phyloP scores from a whole-genome alignment of 371 early-diverging fungal genomes.

The Mucor mucedo region DNA sequence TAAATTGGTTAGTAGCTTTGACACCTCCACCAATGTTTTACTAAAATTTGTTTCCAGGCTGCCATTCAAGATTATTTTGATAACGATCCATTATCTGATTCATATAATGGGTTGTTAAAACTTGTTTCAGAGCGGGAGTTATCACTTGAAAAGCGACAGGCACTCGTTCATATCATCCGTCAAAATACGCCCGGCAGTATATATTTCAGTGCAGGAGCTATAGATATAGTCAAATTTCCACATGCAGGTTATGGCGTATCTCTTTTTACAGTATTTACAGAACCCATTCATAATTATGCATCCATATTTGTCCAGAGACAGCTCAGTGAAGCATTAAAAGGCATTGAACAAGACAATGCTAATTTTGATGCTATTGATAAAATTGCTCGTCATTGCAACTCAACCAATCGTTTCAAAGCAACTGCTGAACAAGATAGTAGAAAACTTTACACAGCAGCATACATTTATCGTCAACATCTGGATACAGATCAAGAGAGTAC shows the following conservation, averaged over 20 bases:
- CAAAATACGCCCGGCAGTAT: constrained; percentile 72
- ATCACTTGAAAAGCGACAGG: constrained; percentile 27
- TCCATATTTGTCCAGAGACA: constrained; percentile 90
- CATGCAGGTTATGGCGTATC: constrained; percentile 73
- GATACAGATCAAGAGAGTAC: constrained; percentile 11
- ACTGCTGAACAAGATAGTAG: constrained; percentile 34
- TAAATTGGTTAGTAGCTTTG: constrained; percentile 20
- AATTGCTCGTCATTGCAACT: constrained; percentile 41
- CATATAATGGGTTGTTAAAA: constrained; percentile 22
- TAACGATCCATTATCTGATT: constrained; percentile 1
- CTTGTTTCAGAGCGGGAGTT: constrained; percentile 11
- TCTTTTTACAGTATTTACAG: constrained; percentile 84
- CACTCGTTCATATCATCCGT: constrained; percentile 61
- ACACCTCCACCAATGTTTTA: not conserved
- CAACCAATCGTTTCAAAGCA: constrained; percentile 16
- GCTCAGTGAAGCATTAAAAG: constrained; percentile 37
- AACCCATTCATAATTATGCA: constrained; percentile 93
- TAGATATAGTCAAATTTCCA: constrained; percentile 56
- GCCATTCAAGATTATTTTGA: constrained; percentile 32
- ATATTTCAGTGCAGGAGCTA: constrained; percentile 79
- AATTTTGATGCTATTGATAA: constrained; percentile 31
- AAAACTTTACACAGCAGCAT: constrained; percentile 34
- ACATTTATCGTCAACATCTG: constrained; percentile 37
- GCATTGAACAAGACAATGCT: constrained; percentile 17
- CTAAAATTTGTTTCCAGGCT: constrained; percentile 5